phyloP scores from a whole-genome alignment of 805 yeast species.

The Nakazawaea anatomiae region DNA sequence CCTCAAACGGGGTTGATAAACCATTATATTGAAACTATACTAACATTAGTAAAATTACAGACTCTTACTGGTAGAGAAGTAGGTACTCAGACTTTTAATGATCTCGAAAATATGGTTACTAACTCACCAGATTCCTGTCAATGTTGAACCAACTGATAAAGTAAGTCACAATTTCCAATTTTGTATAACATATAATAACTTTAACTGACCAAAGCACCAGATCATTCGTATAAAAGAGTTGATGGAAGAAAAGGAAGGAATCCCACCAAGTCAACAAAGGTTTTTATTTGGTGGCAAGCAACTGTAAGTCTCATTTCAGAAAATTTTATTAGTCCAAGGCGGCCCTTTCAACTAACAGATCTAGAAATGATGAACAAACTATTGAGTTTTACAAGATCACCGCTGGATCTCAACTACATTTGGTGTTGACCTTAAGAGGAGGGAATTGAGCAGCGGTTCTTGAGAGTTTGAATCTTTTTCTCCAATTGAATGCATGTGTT shows the following conservation, averaged over 20 bases:
- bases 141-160: conserved; percentile 63
- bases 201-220: conserved; percentile 10
- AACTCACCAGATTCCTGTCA: conserved; percentile 53
- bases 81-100: conserved; percentile 16
- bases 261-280: conserved; percentile 94
- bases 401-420: conserved; percentile 83
- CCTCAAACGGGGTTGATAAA: too few relatives aligned
- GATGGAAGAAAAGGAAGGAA: conserved; percentile 94
- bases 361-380: conserved; percentile 68
- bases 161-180: conserved; percentile 28
- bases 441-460: conserved; percentile 34
- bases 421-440: conserved; percentile 90
- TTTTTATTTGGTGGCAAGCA: conserved; percentile 88
- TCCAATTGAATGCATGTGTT: neutral
- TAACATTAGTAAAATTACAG: conserved; percentile 25
- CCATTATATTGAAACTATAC: neutral
- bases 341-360: neutral
- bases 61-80: conserved; percentile 78
- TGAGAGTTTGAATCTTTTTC: too few relatives aligned
- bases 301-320: conserved; percentile 41
- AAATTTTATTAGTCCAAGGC: too few relatives aligned
- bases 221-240: conserved; percentile 70
- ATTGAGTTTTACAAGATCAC: conserved; percentile 67
- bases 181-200: conserved; percentile 23
- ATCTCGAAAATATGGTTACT: neutral